Evolutionary conservation across 306 rosid species (phyloP).

Genomic region (Ochetophila trinervis): DNA sequence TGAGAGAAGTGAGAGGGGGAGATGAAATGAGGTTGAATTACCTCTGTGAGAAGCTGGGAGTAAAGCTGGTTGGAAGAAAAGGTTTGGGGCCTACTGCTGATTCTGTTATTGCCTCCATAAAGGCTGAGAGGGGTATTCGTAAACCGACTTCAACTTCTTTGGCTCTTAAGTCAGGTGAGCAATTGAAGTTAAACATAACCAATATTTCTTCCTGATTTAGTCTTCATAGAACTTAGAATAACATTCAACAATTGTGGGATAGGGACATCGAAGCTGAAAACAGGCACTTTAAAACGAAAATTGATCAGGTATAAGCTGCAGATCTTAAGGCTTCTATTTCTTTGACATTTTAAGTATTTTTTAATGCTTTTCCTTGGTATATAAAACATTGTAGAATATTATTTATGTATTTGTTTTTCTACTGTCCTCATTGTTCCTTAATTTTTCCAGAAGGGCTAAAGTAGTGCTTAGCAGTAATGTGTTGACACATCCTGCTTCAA

Average conservation of each 20-base stretch:
- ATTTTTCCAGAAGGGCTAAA: slow-evolving; percentile 66
- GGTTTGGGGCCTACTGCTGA: slow-evolving; percentile 91
- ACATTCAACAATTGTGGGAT: slow-evolving; percentile 18
- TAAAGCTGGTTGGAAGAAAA: slow-evolving; percentile 86
- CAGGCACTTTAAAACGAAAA: slow-evolving; percentile 61
- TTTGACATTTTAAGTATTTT: neutral
- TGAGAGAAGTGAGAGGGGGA: slow-evolving; percentile 93
- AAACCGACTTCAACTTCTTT: slow-evolving; percentile 55
- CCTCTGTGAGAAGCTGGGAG: slow-evolving; percentile 86
- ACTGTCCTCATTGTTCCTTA: neutral
- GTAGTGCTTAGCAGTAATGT: slow-evolving; percentile 50
- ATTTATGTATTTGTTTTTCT: neutral
- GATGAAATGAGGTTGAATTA: slow-evolving; percentile 89
- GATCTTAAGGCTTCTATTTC: slow-evolving; percentile 19
- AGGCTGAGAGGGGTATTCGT: slow-evolving; percentile 83
- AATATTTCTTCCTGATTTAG: slow-evolving; percentile 11
- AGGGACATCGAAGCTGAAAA: slow-evolving; percentile 76
- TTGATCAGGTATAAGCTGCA: slow-evolving; percentile 61
- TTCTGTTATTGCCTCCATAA: slow-evolving; percentile 81
- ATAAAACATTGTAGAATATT: neutral
- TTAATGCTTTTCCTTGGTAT: slow-evolving; percentile 5
- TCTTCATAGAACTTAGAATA: slow-evolving; percentile 5
- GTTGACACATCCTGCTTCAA: slow-evolving; percentile 33
- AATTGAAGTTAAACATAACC: slow-evolving; percentile 13
- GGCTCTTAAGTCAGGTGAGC: slow-evolving; percentile 68